Conservation (phyloP, 441 rosid genomes). For the Adansonia gregorii region DNA sequence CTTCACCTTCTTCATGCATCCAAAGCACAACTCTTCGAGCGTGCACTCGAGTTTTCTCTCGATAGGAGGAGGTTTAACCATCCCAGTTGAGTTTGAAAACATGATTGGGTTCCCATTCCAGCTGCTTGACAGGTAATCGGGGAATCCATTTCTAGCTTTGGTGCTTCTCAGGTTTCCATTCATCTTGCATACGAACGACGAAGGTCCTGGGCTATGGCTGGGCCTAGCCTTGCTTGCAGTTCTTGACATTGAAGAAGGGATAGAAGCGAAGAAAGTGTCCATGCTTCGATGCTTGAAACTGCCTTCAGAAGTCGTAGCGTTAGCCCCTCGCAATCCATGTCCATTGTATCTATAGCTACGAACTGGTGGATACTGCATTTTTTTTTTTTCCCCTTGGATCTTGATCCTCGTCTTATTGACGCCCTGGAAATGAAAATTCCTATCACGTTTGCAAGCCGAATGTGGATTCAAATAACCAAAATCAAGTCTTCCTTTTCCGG, state of each 20-base stretch:
- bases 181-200: slow-evolving; percentile 31
- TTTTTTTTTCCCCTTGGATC: slow-evolving; percentile 19
- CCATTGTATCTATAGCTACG: slow-evolving; percentile 42
- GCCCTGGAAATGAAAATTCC: slow-evolving; percentile 19
- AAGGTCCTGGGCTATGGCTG: slow-evolving; percentile 27
- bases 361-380: slow-evolving; percentile 45
- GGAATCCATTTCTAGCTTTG: slow-evolving; percentile 22
- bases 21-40: slow-evolving; percentile 80
- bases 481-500: no score
- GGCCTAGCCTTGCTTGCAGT: slow-evolving; percentile 47
- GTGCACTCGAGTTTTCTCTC: slow-evolving; percentile 71
- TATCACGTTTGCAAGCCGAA: not conserved
- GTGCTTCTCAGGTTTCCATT: slow-evolving; percentile 41
- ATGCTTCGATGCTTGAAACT: slow-evolving; percentile 33
- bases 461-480: not conserved
- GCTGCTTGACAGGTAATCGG: slow-evolving; percentile 33
- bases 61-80: slow-evolving; percentile 61
- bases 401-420: slow-evolving; percentile 24
- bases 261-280: slow-evolving; percentile 37
- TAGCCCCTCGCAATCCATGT: slow-evolving; percentile 13
- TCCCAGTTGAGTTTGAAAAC: slow-evolving; percentile 68
- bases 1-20: slow-evolving; percentile 74
- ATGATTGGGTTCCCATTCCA: slow-evolving; percentile 46
- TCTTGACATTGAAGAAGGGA: slow-evolving; percentile 42
- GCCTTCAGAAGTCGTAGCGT: slow-evolving; percentile 18